Base-by-base conservation (phyloP, 495 filamentous ascomycete genomes). In the Xanthoparmelia taractica region DNA sequence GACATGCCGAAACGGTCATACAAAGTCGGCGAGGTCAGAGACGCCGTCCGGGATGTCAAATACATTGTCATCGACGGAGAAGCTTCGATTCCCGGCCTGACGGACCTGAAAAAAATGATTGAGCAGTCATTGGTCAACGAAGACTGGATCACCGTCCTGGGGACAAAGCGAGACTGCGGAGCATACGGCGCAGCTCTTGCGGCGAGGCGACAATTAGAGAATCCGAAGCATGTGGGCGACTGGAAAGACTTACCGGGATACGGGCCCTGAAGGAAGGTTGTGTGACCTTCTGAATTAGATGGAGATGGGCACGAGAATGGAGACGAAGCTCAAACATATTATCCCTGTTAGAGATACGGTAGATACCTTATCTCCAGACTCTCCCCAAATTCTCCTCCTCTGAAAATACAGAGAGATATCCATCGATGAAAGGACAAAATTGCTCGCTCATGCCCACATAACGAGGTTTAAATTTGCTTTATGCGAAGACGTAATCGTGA, bases 11-110 rank as follows among this genome's bases (percentile, higher is more conserved):
- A 40, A 15, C n/a, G n/a, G n/a, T n/a, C n/a, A n/a, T 15, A 11
- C 38, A 40, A 8, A 40, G 8, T 12, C 38, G 8, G 12, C 38
- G 8, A 40, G 7, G 2, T 40, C 38, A 40, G 8, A 5, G 13
- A 2, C 25, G 48, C 27, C 0, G 4, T 31, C 17, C 2, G 29
- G 25, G 17, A 54, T 3, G 8, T 54, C 7, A 33, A 18, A 8
- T 54, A 18, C 50, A 33, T 54, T 7, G 8, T 54, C 29, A 20
- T 54, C 2, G 13, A n/a, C 50, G 50, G 50, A 31, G 15, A 18
- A 18, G 50, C 50, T 0, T 17, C 2, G 11, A 1, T 0, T 0
- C 17, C 1, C 0, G 18, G 50, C 2, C 2, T 1, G 29, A 18
- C 1, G 1, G 17, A 2, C 7, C 29, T 54, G 0, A 5, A 1